Base-by-base conservation (phyloP, 345 rosid species). In the Eucalyptus paniculata region DNA sequence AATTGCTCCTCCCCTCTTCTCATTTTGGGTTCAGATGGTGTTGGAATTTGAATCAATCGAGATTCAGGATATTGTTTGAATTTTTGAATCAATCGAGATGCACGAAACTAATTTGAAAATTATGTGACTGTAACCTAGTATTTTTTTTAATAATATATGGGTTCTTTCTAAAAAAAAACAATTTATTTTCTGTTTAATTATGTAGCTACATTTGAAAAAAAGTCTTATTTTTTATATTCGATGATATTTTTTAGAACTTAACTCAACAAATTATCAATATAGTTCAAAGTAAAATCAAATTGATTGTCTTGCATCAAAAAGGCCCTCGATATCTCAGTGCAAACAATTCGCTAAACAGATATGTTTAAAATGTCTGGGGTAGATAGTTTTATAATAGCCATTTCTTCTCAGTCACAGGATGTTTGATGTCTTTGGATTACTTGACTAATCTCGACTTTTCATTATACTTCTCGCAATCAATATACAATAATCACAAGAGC, bases 111-210 rank as follows among this genome's bases (percentile, higher is more conserved):
- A 19, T 19, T 10, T 3, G 45, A 5, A 37, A 18, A 72, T 72
- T 37, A 3, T 24, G 15, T 19, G 4, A 10, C 0, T 21, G 0
- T 7, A 2, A 6, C 2, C 4, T 2, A 10, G 23, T 37, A 4
- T 34, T 10, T 18, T 19, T 72, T 11, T 77, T 19, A 19, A 77
- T 37, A 77, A 5, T 19, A 6, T 2, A 0, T 72, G 82, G 26
- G 14, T 19, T 72, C 37, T 69, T n/a, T n/a, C n/a, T n/a, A n/a
- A 16, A 2, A 69, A 9, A 30, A 16, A 19, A 7, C 44, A 0
- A 9, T 37, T 32, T 42, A 3, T 72, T 34, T 11, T 37, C 1
- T 3, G 10, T 77, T 77, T 77, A 77, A 37, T 77, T 37, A 2
- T 10, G 28, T 11, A 77, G 5, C 12, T 77, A 37, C 28, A 77